Evolutionary conservation across 75 land plant genomes (phyloP).

Genomic region (Picea sitchensis): DNA sequence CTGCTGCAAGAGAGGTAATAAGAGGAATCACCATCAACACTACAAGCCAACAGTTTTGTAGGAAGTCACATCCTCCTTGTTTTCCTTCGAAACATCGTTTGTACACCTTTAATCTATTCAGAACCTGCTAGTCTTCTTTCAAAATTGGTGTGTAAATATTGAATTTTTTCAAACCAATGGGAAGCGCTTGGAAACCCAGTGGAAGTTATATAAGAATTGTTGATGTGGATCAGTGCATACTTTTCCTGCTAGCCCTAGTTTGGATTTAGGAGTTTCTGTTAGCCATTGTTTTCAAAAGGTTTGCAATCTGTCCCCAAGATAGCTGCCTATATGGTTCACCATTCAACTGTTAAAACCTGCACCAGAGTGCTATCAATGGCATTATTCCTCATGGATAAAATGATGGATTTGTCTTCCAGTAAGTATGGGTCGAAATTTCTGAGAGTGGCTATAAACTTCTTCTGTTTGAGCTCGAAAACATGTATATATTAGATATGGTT

Average conservation of each 20-base stretch:
- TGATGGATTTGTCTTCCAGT: neutral
- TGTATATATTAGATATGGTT: neutral
- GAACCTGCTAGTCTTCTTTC: neutral
- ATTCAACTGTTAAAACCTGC: too few species aligned
- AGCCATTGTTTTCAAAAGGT: neutral
- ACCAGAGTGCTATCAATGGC: neutral
- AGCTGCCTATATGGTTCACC: neutral
- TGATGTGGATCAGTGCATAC: too few species aligned
- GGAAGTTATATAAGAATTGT: too few species aligned
- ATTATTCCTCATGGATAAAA: neutral
- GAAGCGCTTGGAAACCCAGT: too few species aligned
- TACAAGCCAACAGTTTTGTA: too few species aligned
- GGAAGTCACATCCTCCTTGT: too few species aligned
- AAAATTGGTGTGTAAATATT: neutral
- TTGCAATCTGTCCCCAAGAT: neutral
- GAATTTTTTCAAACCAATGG: neutral
- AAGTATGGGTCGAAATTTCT: neutral
- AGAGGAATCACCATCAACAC: too few species aligned
- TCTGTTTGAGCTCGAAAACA: neutral
- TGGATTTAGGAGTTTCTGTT: neutral
- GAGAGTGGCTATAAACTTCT: neutral
- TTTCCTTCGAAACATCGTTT: too few species aligned
- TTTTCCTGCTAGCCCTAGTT: neutral
- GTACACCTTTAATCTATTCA: too few species aligned
- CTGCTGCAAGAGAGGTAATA: too few species aligned